These are phyloP conservation scores for Fragaria iinumae DNA, from an alignment of 306 rosid species.

Conservation along the genomic window DNA sequence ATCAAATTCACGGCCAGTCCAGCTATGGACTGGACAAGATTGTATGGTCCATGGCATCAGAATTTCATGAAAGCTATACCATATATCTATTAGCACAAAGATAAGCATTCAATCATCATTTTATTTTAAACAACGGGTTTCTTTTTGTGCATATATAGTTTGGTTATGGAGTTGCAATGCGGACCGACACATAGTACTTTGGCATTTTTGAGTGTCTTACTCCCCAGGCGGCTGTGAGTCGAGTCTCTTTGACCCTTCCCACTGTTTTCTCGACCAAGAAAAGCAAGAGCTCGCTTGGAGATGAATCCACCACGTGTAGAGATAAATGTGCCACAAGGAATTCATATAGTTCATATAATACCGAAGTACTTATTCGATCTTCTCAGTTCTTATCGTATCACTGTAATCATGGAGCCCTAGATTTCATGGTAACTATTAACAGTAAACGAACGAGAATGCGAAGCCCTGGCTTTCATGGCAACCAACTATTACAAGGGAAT, in stretches of 20 bases:
- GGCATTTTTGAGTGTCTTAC: background rate
- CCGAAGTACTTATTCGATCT: background rate
- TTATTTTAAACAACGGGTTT: background rate
- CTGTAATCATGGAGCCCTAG: background rate
- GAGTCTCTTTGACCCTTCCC: background rate
- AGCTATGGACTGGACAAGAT: background rate
- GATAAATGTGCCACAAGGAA: background rate
- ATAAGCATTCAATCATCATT: background rate
- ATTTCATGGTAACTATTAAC: background rate
- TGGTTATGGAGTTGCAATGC: background rate
- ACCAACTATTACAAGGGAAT: background rate
- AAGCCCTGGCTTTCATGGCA: background rate
- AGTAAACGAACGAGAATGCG: no score
- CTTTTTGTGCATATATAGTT: conserved; percentile 14
- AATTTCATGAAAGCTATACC: conserved; percentile 1
- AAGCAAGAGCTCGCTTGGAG: background rate
- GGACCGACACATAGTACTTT: background rate
- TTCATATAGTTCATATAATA: background rate
- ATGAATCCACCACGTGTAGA: background rate
- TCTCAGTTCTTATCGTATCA: background rate
- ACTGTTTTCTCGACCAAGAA: background rate
- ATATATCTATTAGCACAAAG: no score
- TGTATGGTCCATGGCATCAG: conserved; percentile 1
- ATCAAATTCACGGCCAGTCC: background rate
- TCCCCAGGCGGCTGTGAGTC: background rate